Base-by-base conservation (phyloP, 2,329 filamentous ascomycete genomes). In the Colletotrichum caudatum region DNA sequence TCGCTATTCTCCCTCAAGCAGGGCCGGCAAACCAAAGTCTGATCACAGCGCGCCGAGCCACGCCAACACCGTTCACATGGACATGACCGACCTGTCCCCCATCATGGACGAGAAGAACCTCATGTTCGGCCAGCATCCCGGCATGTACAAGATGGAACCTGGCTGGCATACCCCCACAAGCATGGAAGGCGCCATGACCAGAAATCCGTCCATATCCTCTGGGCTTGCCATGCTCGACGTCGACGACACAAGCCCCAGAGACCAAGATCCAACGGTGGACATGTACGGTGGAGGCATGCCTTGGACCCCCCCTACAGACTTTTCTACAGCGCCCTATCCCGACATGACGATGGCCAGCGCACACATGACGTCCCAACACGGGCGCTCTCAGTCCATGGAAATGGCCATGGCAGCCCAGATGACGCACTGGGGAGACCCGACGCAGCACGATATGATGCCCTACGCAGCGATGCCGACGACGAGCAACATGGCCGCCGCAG, bases 1-100 rank as follows among this genome's bases (percentile, higher is more conserved):
- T 74, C 82, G 81, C 11, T 88, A 88, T 74, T 87, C 85, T 20
- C 86, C 86, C 1, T 88, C 86, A 0, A 86, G 83, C 74, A 80
- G 86, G 63, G 81, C 84, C 1, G 86, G 86, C 44, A 87, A 86
- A 74, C 82, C 84, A 46, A 87, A 85, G 73, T 78, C 83, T 39
- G 79, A 80, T 23, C 77, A 72, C 66, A 72, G 56, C 62, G 70
- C 70, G 35, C 66, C 66, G 35, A 69, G 67, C 62, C 70, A 72
- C 65, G 74, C 76, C 54, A 76, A 65, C 63, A 74, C 66, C n/a
- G 66, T 67, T 29, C 71, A 74, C 50, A 71, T 69, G 67, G 76
- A 77, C 14, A 73, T 77, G 59, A 71, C 74, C 9, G 74, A 74
- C 29, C 72, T 77, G 48, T 74, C 77, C 6, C 74, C 77, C 50